phyloP scores from a whole-genome alignment of 2,329 filamentous ascomycete genomes.

The Penicillium digitatum region DNA sequence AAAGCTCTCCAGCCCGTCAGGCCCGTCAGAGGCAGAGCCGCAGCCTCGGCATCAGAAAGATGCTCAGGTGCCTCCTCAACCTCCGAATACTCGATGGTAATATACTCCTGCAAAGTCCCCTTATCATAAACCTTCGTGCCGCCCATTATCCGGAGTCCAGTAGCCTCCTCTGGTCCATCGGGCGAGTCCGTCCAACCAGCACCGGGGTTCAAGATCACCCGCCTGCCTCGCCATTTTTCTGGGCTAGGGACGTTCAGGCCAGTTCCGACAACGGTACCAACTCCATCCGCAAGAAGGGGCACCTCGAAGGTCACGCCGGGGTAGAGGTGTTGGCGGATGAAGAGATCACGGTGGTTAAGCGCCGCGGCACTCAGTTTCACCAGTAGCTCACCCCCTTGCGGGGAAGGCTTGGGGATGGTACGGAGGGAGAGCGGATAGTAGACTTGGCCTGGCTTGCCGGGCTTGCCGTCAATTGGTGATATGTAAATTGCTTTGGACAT shows the following conservation, averaged over 20 bases:
- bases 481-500: slow-evolving; percentile 48
- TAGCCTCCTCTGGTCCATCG: slow-evolving; percentile 65
- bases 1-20: slow-evolving; percentile 85
- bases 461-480: slow-evolving; percentile 57
- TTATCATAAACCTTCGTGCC: slow-evolving; percentile 60
- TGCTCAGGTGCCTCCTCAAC: slow-evolving; percentile 73
- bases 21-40: slow-evolving; percentile 78
- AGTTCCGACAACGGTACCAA: slow-evolving; percentile 64
- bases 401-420: slow-evolving; percentile 59
- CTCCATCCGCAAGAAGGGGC: slow-evolving; percentile 79
- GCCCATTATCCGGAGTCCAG: slow-evolving; percentile 41
- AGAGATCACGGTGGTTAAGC: slow-evolving; percentile 92
- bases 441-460: slow-evolving; percentile 73
- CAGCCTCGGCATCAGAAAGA: slow-evolving; percentile 68
- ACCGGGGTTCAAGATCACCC: slow-evolving; percentile 74
- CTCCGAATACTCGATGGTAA: slow-evolving; percentile 66
- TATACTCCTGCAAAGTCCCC: slow-evolving; percentile 72
- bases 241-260: slow-evolving; percentile 54
- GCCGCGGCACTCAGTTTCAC: slow-evolving; percentile 73
- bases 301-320: slow-evolving; percentile 74
- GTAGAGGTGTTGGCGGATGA: slow-evolving; percentile 89
- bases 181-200: slow-evolving; percentile 70
- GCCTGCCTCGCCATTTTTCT: slow-evolving; percentile 56
- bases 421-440: slow-evolving; percentile 59
- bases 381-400: slow-evolving; percentile 65